Evolutionary conservation across 1,284 basidiomycete genomes (phyloP), one percentile per base, ranked within the genome.

Genomic region (Irpex sp.): DNA sequence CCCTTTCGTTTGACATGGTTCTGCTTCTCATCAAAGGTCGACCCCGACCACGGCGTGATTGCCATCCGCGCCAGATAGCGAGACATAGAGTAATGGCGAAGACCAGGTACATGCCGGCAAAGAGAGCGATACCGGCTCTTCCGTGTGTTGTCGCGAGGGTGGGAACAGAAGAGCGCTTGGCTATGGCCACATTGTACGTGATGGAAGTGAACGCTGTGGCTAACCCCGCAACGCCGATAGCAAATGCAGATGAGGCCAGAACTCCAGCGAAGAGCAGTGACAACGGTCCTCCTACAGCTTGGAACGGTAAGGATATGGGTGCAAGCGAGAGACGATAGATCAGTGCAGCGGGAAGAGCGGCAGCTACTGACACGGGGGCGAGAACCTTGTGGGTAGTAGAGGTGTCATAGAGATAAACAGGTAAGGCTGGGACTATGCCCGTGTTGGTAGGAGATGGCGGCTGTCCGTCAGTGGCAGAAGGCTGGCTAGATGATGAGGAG

Each of bases 341-440:
- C 21, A 90, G 73, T 56, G 87, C 70, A 3, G 82, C 78, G 17
- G 81, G 82, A 58, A 89, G 78, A 17, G 88, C 72, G 34, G 89
- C 70, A 13, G 80, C 85, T 36, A 90, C 64, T 8, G 91, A 92
- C 21, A 91, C 71, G 4, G 90, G 84, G 2, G 87, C 80, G 5
- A 88, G 71, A 40, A 85, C 72, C 75, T 91, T 92, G 78, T 93
- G 91, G 15, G 76, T 65, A 34, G 83, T 71, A 2, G 87, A 85
- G 6, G 85, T 85, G 67, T 87, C 76, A 65, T 82, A 85, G 7
- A 62, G 65, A 62, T 65, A 60, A 8, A 67, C 54, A 26, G 66
- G 19, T 9, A 68, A 38, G 15, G 40, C 19, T 66, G 31, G 17
- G 36, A 11, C 9, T 31, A 44, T 17, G 17, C 49, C 49, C 11